Evolutionary conservation across 1,284 basidiomycete genomes (phyloP).

Genomic region (Salmacisia buchloeana): DNA sequence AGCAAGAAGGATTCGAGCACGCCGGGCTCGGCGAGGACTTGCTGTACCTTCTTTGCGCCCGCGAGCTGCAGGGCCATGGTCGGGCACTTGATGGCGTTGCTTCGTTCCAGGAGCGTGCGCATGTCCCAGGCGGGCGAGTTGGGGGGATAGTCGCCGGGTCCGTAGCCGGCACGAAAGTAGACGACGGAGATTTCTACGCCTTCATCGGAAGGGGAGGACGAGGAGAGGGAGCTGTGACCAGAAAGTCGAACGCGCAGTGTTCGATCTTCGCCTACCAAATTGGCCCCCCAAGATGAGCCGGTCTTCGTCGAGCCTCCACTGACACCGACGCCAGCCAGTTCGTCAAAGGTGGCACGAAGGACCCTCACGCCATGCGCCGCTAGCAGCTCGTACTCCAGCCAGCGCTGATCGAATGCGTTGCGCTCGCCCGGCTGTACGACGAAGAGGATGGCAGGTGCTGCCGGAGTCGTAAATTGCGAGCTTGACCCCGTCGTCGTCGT

Average conservation of each 20-base stretch:
- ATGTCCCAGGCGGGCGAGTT: slow-evolving; percentile 60
- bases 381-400: slow-evolving; percentile 77
- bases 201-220: neutral
- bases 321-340: slow-evolving; percentile 19
- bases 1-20: slow-evolving; percentile 65
- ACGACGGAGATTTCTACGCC: slow-evolving; percentile 69
- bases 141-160: slow-evolving; percentile 69
- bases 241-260: slow-evolving; percentile 17
- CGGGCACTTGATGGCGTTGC: slow-evolving; percentile 86
- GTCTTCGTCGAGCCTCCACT: neutral
- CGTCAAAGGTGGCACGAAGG: slow-evolving; percentile 28
- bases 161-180: slow-evolving; percentile 84
- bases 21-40: slow-evolving; percentile 71
- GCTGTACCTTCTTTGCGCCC: slow-evolving; percentile 92
- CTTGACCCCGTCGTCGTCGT: neutral
- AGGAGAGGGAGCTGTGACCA: slow-evolving; percentile 7
- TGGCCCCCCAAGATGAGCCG: neutral
- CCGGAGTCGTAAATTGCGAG: slow-evolving; percentile 3
- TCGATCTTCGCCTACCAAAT: slow-evolving; percentile 17
- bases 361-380: slow-evolving; percentile 55
- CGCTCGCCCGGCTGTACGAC: slow-evolving; percentile 83
- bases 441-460: slow-evolving; percentile 63
- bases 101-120: slow-evolving; percentile 70
- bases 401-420: slow-evolving; percentile 93
- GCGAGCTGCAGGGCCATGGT: slow-evolving; percentile 84